phyloP scores from a whole-genome alignment of 441 rosid species.

The Omphalea diandra region DNA sequence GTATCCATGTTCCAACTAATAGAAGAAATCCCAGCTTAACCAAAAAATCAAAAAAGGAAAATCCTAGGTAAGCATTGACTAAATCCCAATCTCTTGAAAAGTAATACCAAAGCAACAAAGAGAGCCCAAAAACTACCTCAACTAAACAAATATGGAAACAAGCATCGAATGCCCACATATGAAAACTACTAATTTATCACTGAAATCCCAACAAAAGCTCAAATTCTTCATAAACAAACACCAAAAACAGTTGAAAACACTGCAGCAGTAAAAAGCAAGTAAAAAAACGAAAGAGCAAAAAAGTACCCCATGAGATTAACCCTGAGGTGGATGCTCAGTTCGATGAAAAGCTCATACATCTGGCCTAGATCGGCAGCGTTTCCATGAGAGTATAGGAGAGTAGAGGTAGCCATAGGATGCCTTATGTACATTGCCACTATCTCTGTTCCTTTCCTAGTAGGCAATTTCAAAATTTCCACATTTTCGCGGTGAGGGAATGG shows the following conservation, averaged over 20 bases:
- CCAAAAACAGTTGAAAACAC: constrained; percentile 9
- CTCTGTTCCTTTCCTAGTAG: constrained; percentile 79
- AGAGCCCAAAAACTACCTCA: background rate
- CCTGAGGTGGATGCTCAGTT: constrained; percentile 82
- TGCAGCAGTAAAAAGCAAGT: background rate
- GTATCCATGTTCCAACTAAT: background rate
- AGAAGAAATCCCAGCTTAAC: background rate
- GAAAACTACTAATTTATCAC: constrained; percentile 17
- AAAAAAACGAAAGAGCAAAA: too few species aligned
- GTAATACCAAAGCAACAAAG: background rate
- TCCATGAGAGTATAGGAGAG: constrained; percentile 93
- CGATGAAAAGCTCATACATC: constrained; percentile 98
- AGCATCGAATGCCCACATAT: constrained; percentile 18
- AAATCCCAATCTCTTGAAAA: background rate
- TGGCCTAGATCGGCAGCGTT: constrained; percentile 99
- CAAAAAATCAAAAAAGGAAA: background rate
- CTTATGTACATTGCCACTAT: constrained; percentile 80
- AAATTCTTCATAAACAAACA: background rate
- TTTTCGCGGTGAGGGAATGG: constrained; percentile 93
- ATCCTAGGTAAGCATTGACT: background rate
- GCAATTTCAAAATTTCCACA: constrained; percentile 75
- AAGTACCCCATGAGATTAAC: constrained; percentile 97
- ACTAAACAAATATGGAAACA: constrained; percentile 2
- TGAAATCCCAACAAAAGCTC: background rate
- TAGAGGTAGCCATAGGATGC: constrained; percentile 88